These are phyloP conservation scores for Russula griseocarnosa DNA, from an alignment of 768 basidiomycete genomes.

Conservation along the genomic window DNA sequence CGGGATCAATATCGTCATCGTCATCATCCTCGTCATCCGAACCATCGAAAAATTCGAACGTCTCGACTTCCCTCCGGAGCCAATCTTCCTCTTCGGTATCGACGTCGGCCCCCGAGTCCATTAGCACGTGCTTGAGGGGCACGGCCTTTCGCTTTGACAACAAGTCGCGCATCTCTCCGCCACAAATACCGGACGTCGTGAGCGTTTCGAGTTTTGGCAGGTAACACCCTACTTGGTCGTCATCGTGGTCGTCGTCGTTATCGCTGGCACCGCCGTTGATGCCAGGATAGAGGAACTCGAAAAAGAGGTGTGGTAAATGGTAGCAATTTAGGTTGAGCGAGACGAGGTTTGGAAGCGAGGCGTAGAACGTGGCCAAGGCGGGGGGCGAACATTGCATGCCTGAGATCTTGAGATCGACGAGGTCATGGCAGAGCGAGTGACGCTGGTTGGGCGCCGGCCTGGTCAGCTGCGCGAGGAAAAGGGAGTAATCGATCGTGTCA, in stretches of 20 bases:
- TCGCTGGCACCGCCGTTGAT: no score
- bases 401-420: constrained; percentile 52
- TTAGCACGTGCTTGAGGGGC: constrained; percentile 45
- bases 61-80: constrained; percentile 48
- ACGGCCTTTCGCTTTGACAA: constrained; percentile 44
- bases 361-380: constrained; percentile 41
- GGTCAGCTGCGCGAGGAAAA: constrained; percentile 45
- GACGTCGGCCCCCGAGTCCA: constrained; percentile 47
- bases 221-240: constrained; percentile 29
- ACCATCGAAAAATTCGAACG: constrained; percentile 51
- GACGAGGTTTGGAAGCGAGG: constrained; percentile 46
- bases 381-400: constrained; percentile 44
- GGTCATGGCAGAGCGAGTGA: constrained; percentile 44
- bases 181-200: constrained; percentile 44
- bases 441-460: constrained; percentile 35
- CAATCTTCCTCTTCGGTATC: constrained; percentile 44
- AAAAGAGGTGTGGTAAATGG: constrained; percentile 35
- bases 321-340: constrained; percentile 41
- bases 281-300: constrained; percentile 27
- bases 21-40: constrained; percentile 46
- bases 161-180: constrained; percentile 42
- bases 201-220: constrained; percentile 53
- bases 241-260: neutral
- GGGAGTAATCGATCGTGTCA: constrained; percentile 50
- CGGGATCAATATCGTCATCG: constrained; percentile 16